These are phyloP conservation scores for Ganoderma boninense DNA, from an alignment of 1,284 basidiomycete species.

Conservation along the genomic window DNA sequence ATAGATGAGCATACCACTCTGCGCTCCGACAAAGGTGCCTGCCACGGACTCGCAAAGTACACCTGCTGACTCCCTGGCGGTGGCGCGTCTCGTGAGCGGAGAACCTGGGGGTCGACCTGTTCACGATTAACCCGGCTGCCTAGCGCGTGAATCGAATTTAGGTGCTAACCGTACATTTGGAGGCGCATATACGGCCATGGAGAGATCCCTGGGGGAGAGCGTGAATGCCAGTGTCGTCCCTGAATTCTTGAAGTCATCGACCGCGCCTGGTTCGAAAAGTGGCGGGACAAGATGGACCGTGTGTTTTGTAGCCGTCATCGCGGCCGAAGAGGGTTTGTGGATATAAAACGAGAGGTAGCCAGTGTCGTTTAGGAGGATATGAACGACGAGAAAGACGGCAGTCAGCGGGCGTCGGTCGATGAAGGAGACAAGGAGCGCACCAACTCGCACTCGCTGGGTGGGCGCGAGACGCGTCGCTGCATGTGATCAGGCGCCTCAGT, in stretches of 20 bases:
- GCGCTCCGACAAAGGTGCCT: constrained; percentile 41
- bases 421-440: background rate
- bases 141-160: background rate
- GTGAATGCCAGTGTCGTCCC: constrained; percentile 34
- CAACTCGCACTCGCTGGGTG: background rate
- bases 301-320: constrained; percentile 7
- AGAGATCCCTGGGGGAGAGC: constrained; percentile 40
- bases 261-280: constrained; percentile 33
- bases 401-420: background rate
- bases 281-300: constrained; percentile 36
- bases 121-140: background rate
- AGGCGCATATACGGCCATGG: constrained; percentile 36
- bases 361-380: background rate
- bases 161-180: constrained; percentile 31
- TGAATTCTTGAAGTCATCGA: constrained; percentile 35
- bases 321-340: too few relatives aligned
- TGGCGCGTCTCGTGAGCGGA: constrained; percentile 16
- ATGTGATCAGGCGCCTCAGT: background rate
- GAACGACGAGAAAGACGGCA: too few relatives aligned
- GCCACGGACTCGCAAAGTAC: constrained; percentile 39
- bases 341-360: too few relatives aligned
- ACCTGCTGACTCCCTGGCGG: constrained; percentile 24
- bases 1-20: constrained; percentile 39
- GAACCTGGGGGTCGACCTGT: constrained; percentile 32
- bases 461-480: background rate